Conservation (phyloP, 177 flowering plant species). For the Vitis hybrid region DNA sequence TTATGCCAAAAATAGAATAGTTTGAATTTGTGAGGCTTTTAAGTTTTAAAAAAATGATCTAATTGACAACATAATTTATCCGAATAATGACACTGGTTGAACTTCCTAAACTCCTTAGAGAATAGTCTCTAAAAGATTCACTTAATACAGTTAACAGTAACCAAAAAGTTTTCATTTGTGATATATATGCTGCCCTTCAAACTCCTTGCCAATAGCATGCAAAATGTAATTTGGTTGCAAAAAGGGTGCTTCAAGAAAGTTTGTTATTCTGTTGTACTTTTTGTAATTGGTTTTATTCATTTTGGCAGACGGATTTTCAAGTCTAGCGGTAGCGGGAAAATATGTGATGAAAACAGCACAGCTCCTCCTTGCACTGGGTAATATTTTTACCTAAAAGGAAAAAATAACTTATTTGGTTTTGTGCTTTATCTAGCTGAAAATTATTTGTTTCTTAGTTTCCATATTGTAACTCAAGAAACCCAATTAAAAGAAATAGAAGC, state of each 20-base stretch:
- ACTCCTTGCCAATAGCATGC: too few relatives aligned
- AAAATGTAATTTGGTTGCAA: too few relatives aligned
- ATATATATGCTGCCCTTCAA: too few relatives aligned
- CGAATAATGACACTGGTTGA: background rate
- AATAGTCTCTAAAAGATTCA: too few relatives aligned
- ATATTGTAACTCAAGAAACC: background rate
- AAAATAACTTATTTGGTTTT: background rate
- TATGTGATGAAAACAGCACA: constrained; percentile 48
- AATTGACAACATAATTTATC: background rate
- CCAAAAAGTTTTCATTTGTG: background rate
- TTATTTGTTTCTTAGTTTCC: background rate
- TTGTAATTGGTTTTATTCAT: constrained; percentile 1
- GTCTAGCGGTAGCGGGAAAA: constrained; percentile 35
- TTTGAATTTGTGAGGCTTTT: too few relatives aligned
- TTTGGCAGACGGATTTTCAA: constrained; percentile 56
- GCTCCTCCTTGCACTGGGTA: constrained; percentile 93
- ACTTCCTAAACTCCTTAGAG: too few relatives aligned
- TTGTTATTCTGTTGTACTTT: background rate
- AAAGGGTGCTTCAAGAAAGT: background rate
- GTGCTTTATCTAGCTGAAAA: background rate
- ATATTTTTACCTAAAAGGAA: background rate
- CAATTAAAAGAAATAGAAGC: background rate
- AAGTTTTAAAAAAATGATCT: too few relatives aligned
- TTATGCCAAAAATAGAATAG: too few relatives aligned
- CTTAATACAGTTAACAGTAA: too few relatives aligned